Evolutionary conservation across 306 rosid species (phyloP), one percentile per base, ranked within the genome.

Genomic region (Delonix regia): DNA sequence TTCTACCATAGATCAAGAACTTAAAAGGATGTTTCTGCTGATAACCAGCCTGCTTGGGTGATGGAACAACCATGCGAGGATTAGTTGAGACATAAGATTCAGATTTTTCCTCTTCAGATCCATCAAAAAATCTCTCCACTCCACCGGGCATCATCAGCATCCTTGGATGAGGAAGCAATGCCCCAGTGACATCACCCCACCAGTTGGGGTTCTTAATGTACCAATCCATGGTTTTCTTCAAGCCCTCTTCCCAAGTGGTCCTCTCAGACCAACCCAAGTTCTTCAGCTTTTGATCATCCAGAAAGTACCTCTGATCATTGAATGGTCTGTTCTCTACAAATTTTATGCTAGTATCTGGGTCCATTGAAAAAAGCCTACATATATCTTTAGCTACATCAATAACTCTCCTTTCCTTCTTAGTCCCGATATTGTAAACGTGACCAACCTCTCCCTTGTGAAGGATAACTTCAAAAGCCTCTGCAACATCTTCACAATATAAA

Each of bases 91-190:
- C 80, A 39, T 78, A 59, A 9, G 91, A 44, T 71, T 81, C 90
- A 11, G 87, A 63, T 0, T 81, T 89, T 45, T 68, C 88, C 49
- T 77, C 96, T 28, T 86, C 93, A 44, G 89, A 61, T 24, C 84
- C 97, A 64, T 92, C 95, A 42, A 62, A 60, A 64, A 75, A 89
- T 76, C 88, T 83, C 82, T 89, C 97, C 28, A 92, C 27, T 38
- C 93, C 94, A 82, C 97, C 97, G 18, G 97, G 89, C 96, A 92
- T 90, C 96, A 90, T 88, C 82, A 90, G 84, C 97, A 90, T 92
- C 76, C 93, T 85, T 24, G 97, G 97, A 88, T 92, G 97, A 81
- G 97, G 97, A 80, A 92, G 92, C 84, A 92, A 42, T 36, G 97
- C 97, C 53, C 97, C 97, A 16, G 88, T 53, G 44, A 92, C 97